phyloP scores from a whole-genome alignment of 2,329 filamentous ascomycete species.

The Pleoardoris graminearum region DNA sequence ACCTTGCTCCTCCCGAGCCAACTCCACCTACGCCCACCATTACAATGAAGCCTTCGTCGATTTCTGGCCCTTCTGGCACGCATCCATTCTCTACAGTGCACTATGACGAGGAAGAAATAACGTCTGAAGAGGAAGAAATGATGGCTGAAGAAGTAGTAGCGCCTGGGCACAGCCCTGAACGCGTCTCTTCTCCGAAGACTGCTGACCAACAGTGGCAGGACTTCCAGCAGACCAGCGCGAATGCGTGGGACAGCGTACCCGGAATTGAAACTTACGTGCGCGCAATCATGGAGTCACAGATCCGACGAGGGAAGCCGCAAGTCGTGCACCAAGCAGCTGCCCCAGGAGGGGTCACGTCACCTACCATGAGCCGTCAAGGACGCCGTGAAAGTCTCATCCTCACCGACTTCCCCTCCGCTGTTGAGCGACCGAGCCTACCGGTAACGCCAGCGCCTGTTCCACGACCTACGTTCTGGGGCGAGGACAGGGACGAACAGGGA shows the following conservation, averaged over 20 bases:
- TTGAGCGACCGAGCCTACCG: constrained; percentile 83
- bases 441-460: constrained; percentile 85
- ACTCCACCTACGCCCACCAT: constrained; percentile 43
- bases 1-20: constrained; percentile 44
- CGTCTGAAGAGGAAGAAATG: constrained; percentile 11
- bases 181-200: constrained; percentile 27
- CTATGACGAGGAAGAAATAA: constrained; percentile 25
- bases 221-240: constrained; percentile 66
- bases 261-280: constrained; percentile 89
- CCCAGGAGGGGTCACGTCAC: constrained; percentile 38
- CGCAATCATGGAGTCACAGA: constrained; percentile 64
- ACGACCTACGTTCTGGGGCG: constrained; percentile 69
- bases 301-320: constrained; percentile 55
- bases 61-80: constrained; percentile 18
- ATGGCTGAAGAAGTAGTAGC: constrained; percentile 14
- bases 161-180: constrained; percentile 20
- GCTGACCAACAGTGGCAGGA: constrained; percentile 68
- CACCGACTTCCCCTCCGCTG: constrained; percentile 83
- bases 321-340: constrained; percentile 38
- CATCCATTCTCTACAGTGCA: constrained; percentile 38
- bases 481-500: constrained; percentile 58
- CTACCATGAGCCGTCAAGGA: constrained; percentile 35
- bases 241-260: constrained; percentile 91
- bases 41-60: constrained; percentile 36
- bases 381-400: constrained; percentile 65